These are phyloP conservation scores for Trametes sp. DNA, from an alignment of 1,284 basidiomycete genomes.

Conservation along the genomic window DNA sequence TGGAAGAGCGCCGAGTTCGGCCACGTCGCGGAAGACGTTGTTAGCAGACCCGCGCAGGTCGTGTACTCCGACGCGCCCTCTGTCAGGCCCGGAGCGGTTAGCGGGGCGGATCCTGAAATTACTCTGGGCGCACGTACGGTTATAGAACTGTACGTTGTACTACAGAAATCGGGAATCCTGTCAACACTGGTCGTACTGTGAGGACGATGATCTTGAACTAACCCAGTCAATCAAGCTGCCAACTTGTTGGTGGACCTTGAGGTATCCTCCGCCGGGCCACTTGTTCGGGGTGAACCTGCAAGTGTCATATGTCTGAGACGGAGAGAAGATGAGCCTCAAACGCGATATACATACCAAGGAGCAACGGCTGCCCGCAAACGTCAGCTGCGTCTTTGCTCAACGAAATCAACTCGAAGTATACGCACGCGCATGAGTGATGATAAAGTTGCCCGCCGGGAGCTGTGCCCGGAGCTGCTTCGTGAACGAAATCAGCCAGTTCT, in stretches of 20 bases:
- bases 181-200: not conserved
- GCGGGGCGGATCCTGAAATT: not conserved
- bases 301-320: not conserved
- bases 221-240: constrained; percentile 55
- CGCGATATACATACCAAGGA: constrained; percentile 50
- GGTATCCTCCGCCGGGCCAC: constrained; percentile 67
- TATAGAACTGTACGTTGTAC: constrained; percentile 66
- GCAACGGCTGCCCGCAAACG: constrained; percentile 49
- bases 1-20: constrained; percentile 65
- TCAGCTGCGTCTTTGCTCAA: not conserved
- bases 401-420: constrained; percentile 7
- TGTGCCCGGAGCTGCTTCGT: constrained; percentile 47
- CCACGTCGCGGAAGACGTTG: constrained; percentile 57
- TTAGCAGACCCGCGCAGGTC: constrained; percentile 62
- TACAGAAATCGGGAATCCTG: constrained; percentile 19
- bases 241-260: constrained; percentile 61
- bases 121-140: constrained; percentile 50
- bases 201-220: constrained; percentile 1
- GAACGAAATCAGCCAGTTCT: constrained; percentile 53
- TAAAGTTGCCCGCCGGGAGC: constrained; percentile 44
- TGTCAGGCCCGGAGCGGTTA: constrained; percentile 32
- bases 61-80: constrained; percentile 66
- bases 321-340: not conserved
- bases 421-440: constrained; percentile 49
- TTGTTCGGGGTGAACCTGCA: constrained; percentile 57